These are phyloP conservation scores for Cladosporium cucumerinum DNA, from an alignment of 2,329 filamentous ascomycete genomes.

Conservation along the genomic window DNA sequence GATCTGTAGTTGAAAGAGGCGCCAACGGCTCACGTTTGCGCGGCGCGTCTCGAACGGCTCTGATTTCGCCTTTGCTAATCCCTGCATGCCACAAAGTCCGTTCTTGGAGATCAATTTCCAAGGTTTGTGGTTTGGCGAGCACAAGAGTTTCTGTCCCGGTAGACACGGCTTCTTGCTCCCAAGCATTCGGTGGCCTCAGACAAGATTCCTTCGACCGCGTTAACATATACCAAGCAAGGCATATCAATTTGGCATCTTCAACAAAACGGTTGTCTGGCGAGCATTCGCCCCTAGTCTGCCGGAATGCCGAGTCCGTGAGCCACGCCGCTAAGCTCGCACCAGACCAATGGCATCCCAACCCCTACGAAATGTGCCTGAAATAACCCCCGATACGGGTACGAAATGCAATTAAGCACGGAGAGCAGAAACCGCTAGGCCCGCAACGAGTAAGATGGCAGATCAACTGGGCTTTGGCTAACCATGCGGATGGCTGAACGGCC, in stretches of 20 bases:
- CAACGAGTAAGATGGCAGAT: conserved; percentile 3
- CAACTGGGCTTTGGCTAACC: neutral
- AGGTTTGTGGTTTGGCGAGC: neutral
- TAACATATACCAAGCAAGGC: neutral
- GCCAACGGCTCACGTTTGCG: neutral
- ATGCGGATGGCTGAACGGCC: neutral
- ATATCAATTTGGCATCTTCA: conserved; percentile 2
- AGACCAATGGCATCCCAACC: conserved; percentile 1
- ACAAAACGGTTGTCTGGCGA: neutral
- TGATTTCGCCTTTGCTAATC: neutral
- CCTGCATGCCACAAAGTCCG: neutral
- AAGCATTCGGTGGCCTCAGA: neutral
- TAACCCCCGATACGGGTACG: neutral
- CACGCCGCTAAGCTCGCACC: neutral
- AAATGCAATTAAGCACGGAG: neutral
- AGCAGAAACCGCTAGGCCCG: conserved; percentile 2
- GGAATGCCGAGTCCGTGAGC: neutral
- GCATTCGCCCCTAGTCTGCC: conserved; percentile 2
- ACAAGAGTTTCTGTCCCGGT: neutral
- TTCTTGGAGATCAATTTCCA: neutral
- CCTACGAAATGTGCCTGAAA: neutral
- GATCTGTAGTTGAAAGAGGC: neutral
- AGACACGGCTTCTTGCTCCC: neutral
- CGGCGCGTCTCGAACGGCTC: neutral
- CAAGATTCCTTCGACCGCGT: neutral